Percentiles rank a stretch among this genome's conserved stretches.
Conservation (phyloP, 306 rosid genomes). For the Sophora flavescens region DNA sequence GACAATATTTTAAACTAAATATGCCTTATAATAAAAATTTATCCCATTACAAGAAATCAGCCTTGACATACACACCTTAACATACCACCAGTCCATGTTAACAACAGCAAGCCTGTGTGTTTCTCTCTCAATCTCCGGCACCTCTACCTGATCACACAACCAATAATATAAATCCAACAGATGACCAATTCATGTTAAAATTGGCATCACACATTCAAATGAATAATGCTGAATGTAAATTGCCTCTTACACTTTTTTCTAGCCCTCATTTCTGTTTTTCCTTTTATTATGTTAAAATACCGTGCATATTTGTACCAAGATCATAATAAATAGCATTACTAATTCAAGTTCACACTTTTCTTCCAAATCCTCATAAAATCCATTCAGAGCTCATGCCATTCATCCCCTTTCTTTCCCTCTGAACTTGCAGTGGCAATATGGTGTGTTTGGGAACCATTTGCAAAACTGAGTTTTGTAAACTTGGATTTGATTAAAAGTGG, state of each 20-base stretch:
- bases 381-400: not conserved
- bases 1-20: constrained; percentile 10
- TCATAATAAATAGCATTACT: not conserved
- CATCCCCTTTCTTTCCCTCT: not conserved
- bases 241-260: not conserved
- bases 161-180: constrained; percentile 14
- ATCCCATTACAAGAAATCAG: not conserved
- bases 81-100: constrained; percentile 91
- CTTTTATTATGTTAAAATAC: not conserved
- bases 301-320: not conserved
- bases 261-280: not conserved
- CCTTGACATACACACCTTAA: constrained; percentile 65
- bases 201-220: not conserved
- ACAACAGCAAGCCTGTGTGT: constrained; percentile 82
- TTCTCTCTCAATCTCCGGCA: constrained; percentile 69
- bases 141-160: constrained; percentile 55
- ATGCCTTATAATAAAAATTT: constrained; percentile 16
- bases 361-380: not conserved
- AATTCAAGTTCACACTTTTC: not conserved
- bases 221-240: not conserved
- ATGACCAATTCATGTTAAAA: not conserved
- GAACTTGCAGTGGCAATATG: not conserved
- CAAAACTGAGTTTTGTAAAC: too few species aligned
- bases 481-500: too few species aligned
- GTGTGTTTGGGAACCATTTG: too few species aligned